Conservation (phyloP, 2,329 filamentous ascomycete genomes). For the Hirsutella minnesotensis region DNA sequence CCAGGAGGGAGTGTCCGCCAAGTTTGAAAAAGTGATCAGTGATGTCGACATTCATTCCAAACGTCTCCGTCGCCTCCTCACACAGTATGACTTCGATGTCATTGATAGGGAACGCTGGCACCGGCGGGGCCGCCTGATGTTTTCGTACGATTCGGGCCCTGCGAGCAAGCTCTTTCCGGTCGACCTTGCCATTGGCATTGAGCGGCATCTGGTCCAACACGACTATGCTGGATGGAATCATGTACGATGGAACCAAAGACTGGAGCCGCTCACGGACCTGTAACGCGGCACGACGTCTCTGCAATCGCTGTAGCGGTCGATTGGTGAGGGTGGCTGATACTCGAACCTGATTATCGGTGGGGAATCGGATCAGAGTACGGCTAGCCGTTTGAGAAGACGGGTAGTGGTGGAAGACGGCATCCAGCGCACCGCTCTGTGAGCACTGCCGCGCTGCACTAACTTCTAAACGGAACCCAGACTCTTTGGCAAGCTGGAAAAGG, state of each 20-base stretch:
- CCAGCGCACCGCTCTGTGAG: not conserved
- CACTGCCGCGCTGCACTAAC: not conserved
- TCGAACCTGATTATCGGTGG: not conserved
- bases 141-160: too few relatives aligned
- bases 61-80: too few relatives aligned
- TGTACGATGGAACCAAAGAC: not conserved
- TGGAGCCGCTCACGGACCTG: not conserved
- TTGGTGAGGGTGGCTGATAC: not conserved
- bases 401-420: not conserved
- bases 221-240: slow-evolving; percentile 8
- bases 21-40: too few relatives aligned
- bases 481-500: not conserved
- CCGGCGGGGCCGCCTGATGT: too few relatives aligned
- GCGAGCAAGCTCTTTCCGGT: slow-evolving; percentile 6
- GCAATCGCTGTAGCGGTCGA: not conserved
- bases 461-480: not conserved
- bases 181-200: slow-evolving; percentile 10
- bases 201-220: slow-evolving; percentile 8
- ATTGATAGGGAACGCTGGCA: too few relatives aligned
- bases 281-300: not conserved
- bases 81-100: too few relatives aligned
- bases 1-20: too few relatives aligned
- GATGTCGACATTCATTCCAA: too few relatives aligned
- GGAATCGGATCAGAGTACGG: not conserved
- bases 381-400: not conserved